phyloP scores from a whole-genome alignment of 2,329 filamentous ascomycete genomes.

The Fonsecaea nubica region DNA sequence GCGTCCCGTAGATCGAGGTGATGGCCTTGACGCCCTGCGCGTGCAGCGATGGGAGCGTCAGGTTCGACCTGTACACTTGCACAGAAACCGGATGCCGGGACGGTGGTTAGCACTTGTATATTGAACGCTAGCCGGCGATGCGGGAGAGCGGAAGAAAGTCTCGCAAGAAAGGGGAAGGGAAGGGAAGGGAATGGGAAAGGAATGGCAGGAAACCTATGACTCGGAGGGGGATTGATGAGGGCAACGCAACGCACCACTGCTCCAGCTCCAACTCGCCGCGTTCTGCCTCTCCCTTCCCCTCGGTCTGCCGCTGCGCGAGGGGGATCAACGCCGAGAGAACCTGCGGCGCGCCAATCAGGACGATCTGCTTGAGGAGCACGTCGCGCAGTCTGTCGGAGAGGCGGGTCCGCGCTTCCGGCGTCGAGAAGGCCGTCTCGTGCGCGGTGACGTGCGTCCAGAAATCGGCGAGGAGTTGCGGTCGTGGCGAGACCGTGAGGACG shows the following conservation, averaged over 20 bases:
- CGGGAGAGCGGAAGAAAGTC: no score
- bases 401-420: constrained; percentile 18
- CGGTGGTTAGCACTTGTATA: no score
- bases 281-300: constrained; percentile 30
- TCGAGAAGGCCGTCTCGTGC: constrained; percentile 29
- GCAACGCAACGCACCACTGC: constrained; percentile 20
- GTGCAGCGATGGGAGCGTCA: constrained; percentile 39
- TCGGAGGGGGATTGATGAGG: no score
- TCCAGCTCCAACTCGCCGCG: constrained; percentile 28
- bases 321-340: constrained; percentile 43
- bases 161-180: no score
- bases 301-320: constrained; percentile 42
- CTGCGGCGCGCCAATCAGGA: constrained; percentile 45
- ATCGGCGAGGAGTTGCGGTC: constrained; percentile 40
- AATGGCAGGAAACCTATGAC: neutral
- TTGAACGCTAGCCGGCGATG: no score
- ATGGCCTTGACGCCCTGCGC: constrained; percentile 43
- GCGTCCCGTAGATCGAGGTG: constrained; percentile 43
- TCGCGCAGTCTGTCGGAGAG: constrained; percentile 41
- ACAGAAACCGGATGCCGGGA: no score
- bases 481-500: constrained; percentile 41
- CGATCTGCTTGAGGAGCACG: constrained; percentile 45
- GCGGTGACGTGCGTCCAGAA: constrained; percentile 43
- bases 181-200: no score
- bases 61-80: constrained; percentile 32